phyloP scores from a whole-genome alignment of 2,329 filamentous ascomycete species.

The Aschersonia sp. region DNA sequence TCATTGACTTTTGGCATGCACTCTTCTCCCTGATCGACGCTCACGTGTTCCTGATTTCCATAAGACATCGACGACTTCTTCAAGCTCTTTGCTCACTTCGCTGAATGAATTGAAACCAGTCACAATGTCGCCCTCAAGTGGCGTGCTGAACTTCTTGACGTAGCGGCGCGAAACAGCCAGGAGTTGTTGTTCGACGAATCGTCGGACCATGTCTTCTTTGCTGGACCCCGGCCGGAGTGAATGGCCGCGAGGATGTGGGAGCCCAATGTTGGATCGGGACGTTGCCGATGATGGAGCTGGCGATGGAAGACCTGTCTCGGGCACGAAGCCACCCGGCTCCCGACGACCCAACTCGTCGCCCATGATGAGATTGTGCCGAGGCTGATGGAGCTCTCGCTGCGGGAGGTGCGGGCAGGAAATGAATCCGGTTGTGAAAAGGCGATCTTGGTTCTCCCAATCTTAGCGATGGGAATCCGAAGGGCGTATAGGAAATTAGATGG shows the following conservation, averaged over 20 bases:
- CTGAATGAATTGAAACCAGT: conserved; percentile 45
- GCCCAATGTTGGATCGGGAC: conserved; percentile 18
- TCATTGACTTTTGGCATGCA: too few species aligned
- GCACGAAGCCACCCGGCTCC: conserved; percentile 38
- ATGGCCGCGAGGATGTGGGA: conserved; percentile 41
- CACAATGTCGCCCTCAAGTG: conserved; percentile 30
- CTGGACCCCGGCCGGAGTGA: conserved; percentile 39
- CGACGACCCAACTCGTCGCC: background rate
- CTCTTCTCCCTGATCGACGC: conserved; percentile 15
- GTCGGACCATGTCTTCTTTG: conserved; percentile 44
- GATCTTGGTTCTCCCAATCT: too few species aligned
- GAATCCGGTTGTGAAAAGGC: too few species aligned
- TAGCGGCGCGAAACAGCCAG: conserved; percentile 41
- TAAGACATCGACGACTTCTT: conserved; percentile 60
- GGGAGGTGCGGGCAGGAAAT: background rate
- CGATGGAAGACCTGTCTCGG: conserved; percentile 30
- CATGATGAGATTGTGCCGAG: background rate
- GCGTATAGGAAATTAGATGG: too few species aligned
- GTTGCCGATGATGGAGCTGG: conserved; percentile 38
- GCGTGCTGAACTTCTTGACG: conserved; percentile 40
- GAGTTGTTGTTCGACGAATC: conserved; percentile 40
- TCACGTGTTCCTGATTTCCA: conserved; percentile 81
- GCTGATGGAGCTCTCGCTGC: background rate
- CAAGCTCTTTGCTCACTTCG: conserved; percentile 61
- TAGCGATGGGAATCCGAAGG: too few species aligned